Conservation (phyloP, 352 stramenopile genomes). For the Hyaloperonospora brassicae region DNA sequence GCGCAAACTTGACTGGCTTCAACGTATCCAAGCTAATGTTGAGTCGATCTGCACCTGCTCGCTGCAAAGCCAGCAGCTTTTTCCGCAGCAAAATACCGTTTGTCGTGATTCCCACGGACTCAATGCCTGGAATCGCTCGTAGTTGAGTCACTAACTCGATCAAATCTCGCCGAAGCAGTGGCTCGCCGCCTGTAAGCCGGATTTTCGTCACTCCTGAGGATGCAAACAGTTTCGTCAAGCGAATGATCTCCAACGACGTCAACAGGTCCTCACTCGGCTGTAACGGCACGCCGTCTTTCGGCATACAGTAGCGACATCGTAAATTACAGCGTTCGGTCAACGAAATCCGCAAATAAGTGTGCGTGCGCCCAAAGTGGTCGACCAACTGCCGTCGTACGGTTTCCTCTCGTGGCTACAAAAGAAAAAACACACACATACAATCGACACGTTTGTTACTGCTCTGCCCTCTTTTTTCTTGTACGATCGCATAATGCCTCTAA, state of each 20-base stretch:
- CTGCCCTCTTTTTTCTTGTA: neutral
- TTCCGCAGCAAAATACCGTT: slow-evolving; percentile 91
- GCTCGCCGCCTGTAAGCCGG: slow-evolving; percentile 93
- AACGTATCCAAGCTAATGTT: slow-evolving; percentile 97
- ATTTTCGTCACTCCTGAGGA: slow-evolving; percentile 88
- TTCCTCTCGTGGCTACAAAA: slow-evolving; percentile 13
- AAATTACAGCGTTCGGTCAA: slow-evolving; percentile 96
- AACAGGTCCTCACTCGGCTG: slow-evolving; percentile 76
- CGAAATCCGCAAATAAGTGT: slow-evolving; percentile 94
- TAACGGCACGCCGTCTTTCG: slow-evolving; percentile 87
- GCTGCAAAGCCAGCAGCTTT: slow-evolving; percentile 72
- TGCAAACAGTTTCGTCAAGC: slow-evolving; percentile 85
- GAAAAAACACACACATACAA: neutral
- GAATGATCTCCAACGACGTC: slow-evolving; percentile 87
- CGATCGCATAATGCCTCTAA: neutral
- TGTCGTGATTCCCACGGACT: slow-evolving; percentile 91
- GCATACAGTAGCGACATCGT: slow-evolving; percentile 96
- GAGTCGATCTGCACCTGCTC: slow-evolving; percentile 80
- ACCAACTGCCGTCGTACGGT: slow-evolving; percentile 27
- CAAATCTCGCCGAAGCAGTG: slow-evolving; percentile 52
- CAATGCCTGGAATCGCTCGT: slow-evolving; percentile 56
- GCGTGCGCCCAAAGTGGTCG: slow-evolving; percentile 85
- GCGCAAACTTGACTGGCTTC: slow-evolving; percentile 83
- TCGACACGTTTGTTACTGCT: no score
- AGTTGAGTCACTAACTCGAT: slow-evolving; percentile 44